Evolutionary conservation across 805 yeast species (phyloP), one percentile per base, ranked within the genome.

Genomic region (Starmerella etchellsii): DNA sequence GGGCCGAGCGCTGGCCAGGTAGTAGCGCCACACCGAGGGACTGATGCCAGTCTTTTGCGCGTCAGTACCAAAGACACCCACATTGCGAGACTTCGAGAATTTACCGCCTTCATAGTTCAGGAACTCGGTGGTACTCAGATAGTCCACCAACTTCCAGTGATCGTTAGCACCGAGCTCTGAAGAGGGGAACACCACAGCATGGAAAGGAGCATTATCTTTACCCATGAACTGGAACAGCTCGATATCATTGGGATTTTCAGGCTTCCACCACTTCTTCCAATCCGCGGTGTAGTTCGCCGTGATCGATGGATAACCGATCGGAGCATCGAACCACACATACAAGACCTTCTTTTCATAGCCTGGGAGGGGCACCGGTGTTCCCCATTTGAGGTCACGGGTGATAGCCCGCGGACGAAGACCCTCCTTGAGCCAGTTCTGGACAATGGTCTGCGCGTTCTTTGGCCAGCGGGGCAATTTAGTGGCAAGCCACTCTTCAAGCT

Each of bases 271-370:
- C 53, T 74, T 59, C 54, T 71, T 65, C 97, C 97, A 88, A 39
- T 70, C 71, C 32, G 70, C 61, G 15, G 84, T 76, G 65, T 88
- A 93, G 61, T 80, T 81, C 21, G 97, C 96, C 23, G 99, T 91
- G 57, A 91, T 91, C 37, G 96, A 84, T 44, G 87, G 76, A 61
- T 91, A 91, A 34, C 99, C 99, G 53, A 91, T 91, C 37, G 95
- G 74, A 29, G 99, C 99, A 65, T 91, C 99, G 54, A 91, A 91
- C 99, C 99, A 91, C 44, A 91, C 99, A 58, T 91, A 91, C 54
- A 91, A 68, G 11, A 91, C 98, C 64, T 91, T 91, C 41, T 84
- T 78, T 52, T 79, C 76, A 66, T 70, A 91, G 38, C 76, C 82
- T 53, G 81, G 79, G 51, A 83, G 66, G 37, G 99, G 99, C 22